Base-by-base conservation (phyloP, 768 basidiomycete species). In the Amanita subjunquillea region DNA sequence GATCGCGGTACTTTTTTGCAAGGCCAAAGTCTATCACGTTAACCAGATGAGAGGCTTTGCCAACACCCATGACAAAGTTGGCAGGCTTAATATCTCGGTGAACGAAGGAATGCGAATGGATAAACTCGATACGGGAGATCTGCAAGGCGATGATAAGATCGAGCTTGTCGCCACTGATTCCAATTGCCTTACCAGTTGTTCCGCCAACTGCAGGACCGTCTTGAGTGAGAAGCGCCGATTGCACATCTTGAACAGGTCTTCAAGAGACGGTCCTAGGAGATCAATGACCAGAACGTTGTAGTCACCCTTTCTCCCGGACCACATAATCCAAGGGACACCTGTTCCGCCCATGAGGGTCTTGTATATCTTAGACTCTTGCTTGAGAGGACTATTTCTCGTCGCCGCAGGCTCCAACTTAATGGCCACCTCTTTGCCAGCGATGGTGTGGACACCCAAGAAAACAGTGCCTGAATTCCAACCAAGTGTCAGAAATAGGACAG, bases 221-320 rank as follows among this genome's bases (percentile, higher is more conserved):
- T 95, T 97, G 65, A 98, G 76, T 3, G 84, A 85, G 66, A 99
- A 97, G 62, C 90, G 87, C 54, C 88, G 82, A 72, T 93, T 93
- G 66, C 87, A 91, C 70, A 82, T 79, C 65, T 89, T 85, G 75
- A 91, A 91, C 48, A 90, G 77, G 68, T 91, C 88, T 59, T 91
- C 89, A 47, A 91, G 72, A 2, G 84, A 85, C 3, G 94, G 92
- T 0, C 95, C 95, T 37, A 99, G 79, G 25, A 98, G 79, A 74
- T 98, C 95, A 62, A 97, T 92, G 63, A 98, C 90, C 78, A 99
- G 89, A 60, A 97, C 93, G 63, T 98, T 97, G 71, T 93, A 97
- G 67, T 93, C 83, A 29, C 87, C 94, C 63, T 94, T 85, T 55
- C 80, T 85, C 29, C 91, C 91, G 4, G 85, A 90, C 82, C 89